phyloP scores from a whole-genome alignment of 2,329 filamentous ascomycete genomes.

The Pseudocercospora pini-densiflorae region DNA sequence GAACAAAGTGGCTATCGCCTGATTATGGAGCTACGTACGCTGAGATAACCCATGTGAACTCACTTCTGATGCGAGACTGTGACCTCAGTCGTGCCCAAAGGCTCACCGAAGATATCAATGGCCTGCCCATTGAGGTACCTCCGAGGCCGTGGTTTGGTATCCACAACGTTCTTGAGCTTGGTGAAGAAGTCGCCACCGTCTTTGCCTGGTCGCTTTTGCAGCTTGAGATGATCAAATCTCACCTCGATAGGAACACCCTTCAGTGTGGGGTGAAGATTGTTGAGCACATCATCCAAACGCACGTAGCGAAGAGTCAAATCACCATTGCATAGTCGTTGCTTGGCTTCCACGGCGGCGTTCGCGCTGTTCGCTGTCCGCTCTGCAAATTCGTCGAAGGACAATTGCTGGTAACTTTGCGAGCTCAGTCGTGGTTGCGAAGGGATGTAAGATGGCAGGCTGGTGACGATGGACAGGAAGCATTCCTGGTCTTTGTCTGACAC shows the following conservation, averaged over 20 bases:
- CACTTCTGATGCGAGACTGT: constrained; percentile 13
- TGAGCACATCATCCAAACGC: constrained; percentile 26
- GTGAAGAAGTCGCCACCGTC: constrained; percentile 18
- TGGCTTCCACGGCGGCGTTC: constrained; percentile 21
- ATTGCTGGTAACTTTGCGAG: constrained; percentile 10
- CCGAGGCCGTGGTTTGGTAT: constrained; percentile 13
- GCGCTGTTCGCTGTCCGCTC: constrained; percentile 11
- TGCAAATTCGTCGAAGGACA: constrained; percentile 25
- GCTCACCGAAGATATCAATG: not conserved
- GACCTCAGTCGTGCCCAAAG: constrained; percentile 12
- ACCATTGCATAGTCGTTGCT: constrained; percentile 22
- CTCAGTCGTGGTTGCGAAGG: constrained; percentile 14
- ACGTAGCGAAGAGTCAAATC: constrained; percentile 28
- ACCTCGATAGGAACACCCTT: constrained; percentile 22
- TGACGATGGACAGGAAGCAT: constrained; percentile 21
- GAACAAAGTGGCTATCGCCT: not conserved
- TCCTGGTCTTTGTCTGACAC: constrained; percentile 18
- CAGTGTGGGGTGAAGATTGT: constrained; percentile 22
- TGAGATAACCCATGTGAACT: not conserved
- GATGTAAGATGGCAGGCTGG: constrained; percentile 17
- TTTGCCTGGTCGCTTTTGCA: constrained; percentile 9
- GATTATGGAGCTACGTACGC: not conserved
- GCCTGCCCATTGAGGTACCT: constrained; percentile 19
- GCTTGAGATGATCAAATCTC: constrained; percentile 22
- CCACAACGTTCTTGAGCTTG: constrained; percentile 10